Evolutionary conservation across 2,329 filamentous ascomycete species (phyloP).

Genomic region (Pyrenophora teres): DNA sequence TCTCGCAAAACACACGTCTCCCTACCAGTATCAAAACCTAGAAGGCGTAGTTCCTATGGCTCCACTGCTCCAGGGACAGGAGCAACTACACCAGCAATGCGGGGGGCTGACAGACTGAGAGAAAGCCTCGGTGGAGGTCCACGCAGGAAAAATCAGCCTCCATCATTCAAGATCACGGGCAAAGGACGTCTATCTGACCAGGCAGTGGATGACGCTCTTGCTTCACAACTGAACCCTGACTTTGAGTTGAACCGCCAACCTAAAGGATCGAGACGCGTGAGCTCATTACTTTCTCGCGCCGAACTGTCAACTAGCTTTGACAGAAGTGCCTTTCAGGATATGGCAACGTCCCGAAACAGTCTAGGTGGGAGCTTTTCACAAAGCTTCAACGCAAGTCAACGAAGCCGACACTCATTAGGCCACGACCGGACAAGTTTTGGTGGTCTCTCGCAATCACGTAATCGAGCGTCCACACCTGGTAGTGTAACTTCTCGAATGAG

Average conservation of each 20-base stretch:
- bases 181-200: conserved; percentile 44
- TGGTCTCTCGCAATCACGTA: conserved; percentile 47
- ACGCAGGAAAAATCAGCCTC: conserved; percentile 50
- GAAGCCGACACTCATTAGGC: conserved; percentile 76
- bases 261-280: conserved; percentile 76
- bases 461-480: conserved; percentile 63
- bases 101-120: conserved; percentile 66
- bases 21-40: conserved; percentile 54
- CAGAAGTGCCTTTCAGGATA: conserved; percentile 76
- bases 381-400: conserved; percentile 57
- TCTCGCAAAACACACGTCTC: conserved; percentile 49
- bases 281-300: conserved; percentile 84
- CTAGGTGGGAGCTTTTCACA: conserved; percentile 48
- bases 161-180: conserved; percentile 46
- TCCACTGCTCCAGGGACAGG: conserved; percentile 68
- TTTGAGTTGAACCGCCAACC: conserved; percentile 57
- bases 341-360: conserved; percentile 56
- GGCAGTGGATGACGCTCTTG: conserved; percentile 54
- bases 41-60: conserved; percentile 64
- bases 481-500: conserved; percentile 48
- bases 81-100: conserved; percentile 71
- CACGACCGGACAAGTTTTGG: conserved; percentile 67
- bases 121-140: conserved; percentile 73
- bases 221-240: conserved; percentile 56
- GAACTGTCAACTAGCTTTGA: conserved; percentile 87